Percentiles rank a stretch among this genome's conserved stretches.
Evolutionary conservation across 805 yeast species (phyloP).

Genomic region (Jamesozyma rosinii): DNA sequence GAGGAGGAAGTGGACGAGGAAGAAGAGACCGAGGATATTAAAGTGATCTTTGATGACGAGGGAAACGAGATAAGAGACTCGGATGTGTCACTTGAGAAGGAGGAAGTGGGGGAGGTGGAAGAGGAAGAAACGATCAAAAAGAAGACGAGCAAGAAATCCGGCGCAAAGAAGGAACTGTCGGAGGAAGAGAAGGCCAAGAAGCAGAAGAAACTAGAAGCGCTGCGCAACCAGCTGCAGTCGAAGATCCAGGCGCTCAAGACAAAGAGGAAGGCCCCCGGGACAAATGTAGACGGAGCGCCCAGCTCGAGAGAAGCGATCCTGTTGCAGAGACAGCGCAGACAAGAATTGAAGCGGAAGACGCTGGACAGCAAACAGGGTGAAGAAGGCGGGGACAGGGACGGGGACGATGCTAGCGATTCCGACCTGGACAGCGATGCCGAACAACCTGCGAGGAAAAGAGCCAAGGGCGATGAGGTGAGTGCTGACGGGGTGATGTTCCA

Average conservation of each 20-base stretch:
- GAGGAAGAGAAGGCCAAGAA: conserved; percentile 21
- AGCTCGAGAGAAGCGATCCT: conserved; percentile 74
- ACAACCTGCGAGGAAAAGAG: conserved; percentile 20
- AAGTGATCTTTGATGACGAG: conserved; percentile 61
- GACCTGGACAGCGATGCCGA: conserved; percentile 17
- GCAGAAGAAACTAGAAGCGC: conserved; percentile 51
- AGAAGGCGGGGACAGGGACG: conserved; percentile 28
- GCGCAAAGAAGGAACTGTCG: conserved; percentile 12
- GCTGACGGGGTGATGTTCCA: conserved; percentile 58
- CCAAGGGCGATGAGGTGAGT: conserved; percentile 31
- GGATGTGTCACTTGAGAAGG: conserved; percentile 8
- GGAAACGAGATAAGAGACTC: conserved; percentile 39
- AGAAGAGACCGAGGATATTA: conserved; percentile 25
- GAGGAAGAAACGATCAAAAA: conserved; percentile 16
- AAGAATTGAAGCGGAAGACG: conserved; percentile 28
- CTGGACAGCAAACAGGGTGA: conserved; percentile 34
- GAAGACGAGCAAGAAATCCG: conserved; percentile 15
- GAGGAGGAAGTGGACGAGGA: conserved; percentile 13
- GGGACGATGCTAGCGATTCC: conserved; percentile 27
- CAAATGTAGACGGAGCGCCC: conserved; percentile 71
- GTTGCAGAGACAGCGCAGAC: conserved; percentile 48
- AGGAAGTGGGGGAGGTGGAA: conserved; percentile 4
- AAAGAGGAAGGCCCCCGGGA: conserved; percentile 87
- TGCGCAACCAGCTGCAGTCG: conserved; percentile 69
- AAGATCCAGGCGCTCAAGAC: conserved; percentile 63